Base-by-base conservation (phyloP, 495 filamentous ascomycete species). In the Hypoxylon cercidicola region DNA sequence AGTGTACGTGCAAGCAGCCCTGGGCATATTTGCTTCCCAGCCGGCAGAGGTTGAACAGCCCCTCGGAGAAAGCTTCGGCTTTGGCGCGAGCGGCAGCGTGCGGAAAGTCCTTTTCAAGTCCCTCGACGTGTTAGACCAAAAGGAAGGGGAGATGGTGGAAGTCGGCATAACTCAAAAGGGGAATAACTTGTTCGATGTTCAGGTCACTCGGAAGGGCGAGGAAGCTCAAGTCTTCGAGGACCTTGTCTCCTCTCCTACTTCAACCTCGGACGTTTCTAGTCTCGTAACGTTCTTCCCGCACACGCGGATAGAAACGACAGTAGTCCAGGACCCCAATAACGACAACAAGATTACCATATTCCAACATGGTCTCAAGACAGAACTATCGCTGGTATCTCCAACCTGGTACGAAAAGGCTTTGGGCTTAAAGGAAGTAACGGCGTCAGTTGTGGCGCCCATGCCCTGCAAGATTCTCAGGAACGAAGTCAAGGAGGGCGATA, bases 381-480 rank as follows among this genome's bases (percentile, higher is more conserved):
- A 90, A 25, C 75, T 98, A 12, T 79, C 79, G 1, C 76, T 90
- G 7, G 80, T 87, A 15, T 79, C 82, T 25, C 93, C 94, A 0
- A 81, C 79, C 7, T 98, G 93, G 93, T 88, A 89, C 64, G 91
- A 91, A 62, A 93, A 94, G 74, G 93, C 91, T 5, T 77, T 96
- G 9, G 94, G 93, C 1, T 77, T 90, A 60, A 93, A 91, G 72
- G 92, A 96, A 70, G 82, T 85, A 0, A 65, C 87, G 16, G 94
- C 94, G 58, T 95, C 89, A 71, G 93, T 98, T 12, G 78, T 54
- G 46, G 90, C 93, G 20, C 93, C 93, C 1, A 97, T 97, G 93
- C 93, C 93, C 10, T 97, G 93, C 77, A 97, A 97, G 78, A 87
- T 97, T 4, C 76, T 97, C 60, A 85, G 91, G 50, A 92, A 96